These are phyloP conservation scores for Licmophora abbreviata DNA, from an alignment of 108 stramenopile genomes.

Conservation along the genomic window DNA sequence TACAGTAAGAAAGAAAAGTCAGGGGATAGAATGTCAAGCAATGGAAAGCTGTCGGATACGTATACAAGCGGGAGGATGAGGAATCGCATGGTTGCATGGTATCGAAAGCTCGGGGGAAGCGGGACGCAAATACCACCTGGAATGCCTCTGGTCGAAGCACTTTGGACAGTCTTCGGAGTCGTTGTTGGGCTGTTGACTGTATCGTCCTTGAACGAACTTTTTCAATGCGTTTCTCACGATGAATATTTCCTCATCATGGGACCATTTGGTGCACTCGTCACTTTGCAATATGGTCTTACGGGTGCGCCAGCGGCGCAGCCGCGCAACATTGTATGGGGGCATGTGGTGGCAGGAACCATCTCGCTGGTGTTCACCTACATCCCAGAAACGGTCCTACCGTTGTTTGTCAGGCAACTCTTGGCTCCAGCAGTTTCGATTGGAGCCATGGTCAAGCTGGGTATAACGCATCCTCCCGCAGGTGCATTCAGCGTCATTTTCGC, in stretches of 20 bases:
- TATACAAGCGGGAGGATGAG: background rate
- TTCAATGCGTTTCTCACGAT: background rate
- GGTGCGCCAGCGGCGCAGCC: conserved; percentile 56
- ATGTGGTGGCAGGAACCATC: conserved; percentile 19
- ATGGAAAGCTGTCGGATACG: background rate
- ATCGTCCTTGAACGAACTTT: background rate
- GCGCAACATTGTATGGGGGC: conserved; percentile 33
- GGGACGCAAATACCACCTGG: conserved; percentile 24
- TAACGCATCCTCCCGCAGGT: conserved; percentile 43
- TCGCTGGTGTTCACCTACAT: conserved; percentile 1
- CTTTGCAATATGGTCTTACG: conserved; percentile 44
- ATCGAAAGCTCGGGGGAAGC: conserved; percentile 8
- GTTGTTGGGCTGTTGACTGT: conserved; percentile 18
- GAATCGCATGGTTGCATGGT: background rate
- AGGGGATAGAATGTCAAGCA: background rate
- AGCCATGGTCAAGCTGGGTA: conserved; percentile 33
- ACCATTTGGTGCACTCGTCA: conserved; percentile 47
- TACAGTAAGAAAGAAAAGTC: background rate
- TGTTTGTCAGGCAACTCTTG: background rate
- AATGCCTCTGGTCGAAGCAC: conserved; percentile 13
- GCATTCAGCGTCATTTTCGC: conserved; percentile 17
- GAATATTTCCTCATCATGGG: conserved; percentile 4
- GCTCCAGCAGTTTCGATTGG: conserved; percentile 14
- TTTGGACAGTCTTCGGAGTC: conserved; percentile 27
- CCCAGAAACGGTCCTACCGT: background rate